Base-by-base conservation (phyloP, 148 eudicot genomes). In the Linanthus parryae region DNA sequence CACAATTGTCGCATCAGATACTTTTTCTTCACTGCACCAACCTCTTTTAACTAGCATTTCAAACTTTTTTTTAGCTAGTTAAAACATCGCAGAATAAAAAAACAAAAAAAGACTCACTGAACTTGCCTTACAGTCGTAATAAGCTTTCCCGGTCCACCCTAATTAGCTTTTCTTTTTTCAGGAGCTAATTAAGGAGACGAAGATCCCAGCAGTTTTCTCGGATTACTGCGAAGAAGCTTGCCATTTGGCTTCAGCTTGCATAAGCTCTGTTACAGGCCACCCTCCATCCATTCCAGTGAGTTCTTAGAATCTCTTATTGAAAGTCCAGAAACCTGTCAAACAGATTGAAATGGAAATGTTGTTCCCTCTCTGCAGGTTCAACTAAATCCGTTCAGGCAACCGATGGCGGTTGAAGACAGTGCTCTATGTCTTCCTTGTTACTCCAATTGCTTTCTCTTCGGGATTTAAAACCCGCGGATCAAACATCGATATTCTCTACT, bases 161-260 rank as follows among this genome's bases (percentile, higher is more conserved):
- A 33, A 4, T n/a, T 28, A 8, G 0, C 9, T 7, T 2, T 28
- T 36, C 16, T 36, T 5, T 14, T 25, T 54, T 33, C 74, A 86
- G 95, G 94, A 84, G 73, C 47, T 92, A 59, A 71, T 87, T 56
- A 67, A 64, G 48, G 76, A 45, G 25, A 48, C 79, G 17, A 68
- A 87, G 25, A 74, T 78, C 27, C 98, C 90, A 18, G 85, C 85
- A 49, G 75, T 92, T 60, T 87, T 92, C 53, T 72, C 96, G 0
- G 98, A 87, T 72, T 87, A 72, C 56, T 92, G 98, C 57, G 88
- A 92, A 70, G 96, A 92, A 73, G 98, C 98, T 71, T 83, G 78
- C 27, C 70, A 75, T 70, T 57, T 87, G 40, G 96, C 96, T 27
- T 79, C 85, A 62, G 10, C 49, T 63, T 84, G 94, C 64, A 64